Evolutionary conservation across 768 basidiomycete genomes (phyloP), one percentile per base, ranked within the genome.

Genomic region (Russula compacta): DNA sequence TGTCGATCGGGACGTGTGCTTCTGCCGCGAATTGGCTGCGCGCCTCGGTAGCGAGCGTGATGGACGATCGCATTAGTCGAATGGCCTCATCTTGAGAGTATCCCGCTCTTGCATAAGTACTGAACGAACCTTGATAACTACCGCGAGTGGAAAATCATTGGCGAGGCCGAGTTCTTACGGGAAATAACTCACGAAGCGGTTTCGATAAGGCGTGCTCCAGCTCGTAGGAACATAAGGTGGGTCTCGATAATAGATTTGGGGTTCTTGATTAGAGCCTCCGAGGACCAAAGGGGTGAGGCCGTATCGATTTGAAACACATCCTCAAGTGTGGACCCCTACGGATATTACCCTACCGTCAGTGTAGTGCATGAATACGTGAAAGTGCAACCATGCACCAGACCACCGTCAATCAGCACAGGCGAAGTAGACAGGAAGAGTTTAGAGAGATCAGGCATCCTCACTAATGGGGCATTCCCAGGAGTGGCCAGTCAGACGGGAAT

Each of bases 241-340:
- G 82, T 81, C 7, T 76, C 71, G n/a, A 83, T 62, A 35, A 92
- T 76, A 0, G 75, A 72, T 14, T 78, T 77, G 0, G 83, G 81
- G 42, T 83, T 74, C 35, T 82, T 76, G 14, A 75, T 71, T 11
- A 86, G 72, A 9, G 84, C 78, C 55, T 82, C 78, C 0, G 84
- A 82, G 14, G 89, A 91, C 90, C 89, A 92, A 24, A 92, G 71
- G 2, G 84, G 78, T 1, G 80, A 78, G 1, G 82, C 75, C 48
- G 83, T 79, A 62, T 79, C 73, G 38, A 77, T 59, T 42, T 75
- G 70, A 67, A 81, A 76, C 24, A 75, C 69, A 48, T 78, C 77
- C 67, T 87, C 84, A 19, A 87, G 73, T 0, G 79, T 82, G 7
- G 82, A 81, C 43, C 87, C 86, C 87, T 89, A 66, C 42, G 21